These are phyloP conservation scores for Myxozyma mucilagina DNA, from an alignment of 805 yeast species.

Conservation along the genomic window DNA sequence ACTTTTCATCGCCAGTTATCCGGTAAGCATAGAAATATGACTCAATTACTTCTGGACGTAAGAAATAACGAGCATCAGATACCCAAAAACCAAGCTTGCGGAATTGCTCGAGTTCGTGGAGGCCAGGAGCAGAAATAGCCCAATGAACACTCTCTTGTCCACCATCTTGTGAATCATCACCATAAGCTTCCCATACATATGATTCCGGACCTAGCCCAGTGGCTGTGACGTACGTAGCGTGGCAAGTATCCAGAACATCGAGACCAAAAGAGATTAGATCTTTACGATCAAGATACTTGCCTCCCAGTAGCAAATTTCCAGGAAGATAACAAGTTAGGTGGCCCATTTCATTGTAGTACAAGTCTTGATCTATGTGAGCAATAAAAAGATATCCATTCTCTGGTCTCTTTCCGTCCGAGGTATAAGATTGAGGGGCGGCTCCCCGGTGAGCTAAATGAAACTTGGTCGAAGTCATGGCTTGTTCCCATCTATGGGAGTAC, in stretches of 20 bases:
- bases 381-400: slow-evolving; percentile 21
- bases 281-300: slow-evolving; percentile 16
- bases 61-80: slow-evolving; percentile 41
- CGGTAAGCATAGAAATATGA: slow-evolving; percentile 54
- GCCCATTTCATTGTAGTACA: slow-evolving; percentile 29
- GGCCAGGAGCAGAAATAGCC: slow-evolving; percentile 22
- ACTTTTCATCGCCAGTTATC: slow-evolving; percentile 52
- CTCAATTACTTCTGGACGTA: slow-evolving; percentile 55
- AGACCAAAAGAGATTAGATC: slow-evolving; percentile 23
- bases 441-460: slow-evolving; percentile 20
- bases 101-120: slow-evolving; percentile 25
- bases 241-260: slow-evolving; percentile 26
- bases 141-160: slow-evolving; percentile 15
- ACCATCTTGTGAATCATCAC: neutral
- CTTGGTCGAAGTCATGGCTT: slow-evolving; percentile 22
- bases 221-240: slow-evolving; percentile 24
- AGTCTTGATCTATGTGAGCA: slow-evolving; percentile 9
- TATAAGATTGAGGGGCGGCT: slow-evolving; percentile 14
- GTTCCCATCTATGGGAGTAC: slow-evolving; percentile 24
- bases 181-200: slow-evolving; percentile 22
- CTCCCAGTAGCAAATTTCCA: slow-evolving; percentile 30
- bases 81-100: slow-evolving; percentile 26
- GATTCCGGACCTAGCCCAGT: slow-evolving; percentile 30
- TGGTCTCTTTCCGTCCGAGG: slow-evolving; percentile 16
- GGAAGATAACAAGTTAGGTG: slow-evolving; percentile 29